A percentile compares a stretch with the other conserved stretches of the same genome.
Evolutionary conservation across 441 rosid species (phyloP).

Genomic region (Populus hybrid): DNA sequence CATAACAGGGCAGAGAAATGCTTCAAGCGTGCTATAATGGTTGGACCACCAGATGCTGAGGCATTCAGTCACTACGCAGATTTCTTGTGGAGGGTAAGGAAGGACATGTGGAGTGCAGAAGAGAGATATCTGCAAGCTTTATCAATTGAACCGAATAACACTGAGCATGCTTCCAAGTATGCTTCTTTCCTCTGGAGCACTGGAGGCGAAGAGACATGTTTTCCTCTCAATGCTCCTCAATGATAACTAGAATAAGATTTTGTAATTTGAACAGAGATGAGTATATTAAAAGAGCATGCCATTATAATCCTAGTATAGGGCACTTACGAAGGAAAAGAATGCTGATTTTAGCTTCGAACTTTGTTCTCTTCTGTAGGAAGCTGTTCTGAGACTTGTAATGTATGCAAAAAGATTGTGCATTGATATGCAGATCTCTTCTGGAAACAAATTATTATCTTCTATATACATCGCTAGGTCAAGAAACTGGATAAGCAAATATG

Average conservation of each 20-base stretch:
- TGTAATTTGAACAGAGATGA: neutral
- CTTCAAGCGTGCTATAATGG: constrained; percentile 61
- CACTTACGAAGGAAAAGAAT: neutral
- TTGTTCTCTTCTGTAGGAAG: neutral
- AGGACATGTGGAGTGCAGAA: constrained; percentile 73
- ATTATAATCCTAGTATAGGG: neutral
- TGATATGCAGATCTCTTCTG: neutral
- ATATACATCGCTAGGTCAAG: neutral
- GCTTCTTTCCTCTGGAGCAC: constrained; percentile 79
- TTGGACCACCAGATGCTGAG: constrained; percentile 61
- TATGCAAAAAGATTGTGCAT: neutral
- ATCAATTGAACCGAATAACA: constrained; percentile 46
- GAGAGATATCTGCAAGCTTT: constrained; percentile 65
- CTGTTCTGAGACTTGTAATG: neutral
- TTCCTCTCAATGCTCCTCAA: constrained; percentile 32
- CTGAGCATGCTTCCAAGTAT: constrained; percentile 54
- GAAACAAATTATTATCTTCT: neutral
- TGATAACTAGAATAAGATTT: constrained; percentile 6
- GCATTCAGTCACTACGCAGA: constrained; percentile 53
- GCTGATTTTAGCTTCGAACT: neutral
- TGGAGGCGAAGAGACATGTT: constrained; percentile 77
- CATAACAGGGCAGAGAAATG: constrained; percentile 67
- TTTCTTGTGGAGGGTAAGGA: constrained; percentile 69
- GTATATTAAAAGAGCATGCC: neutral
- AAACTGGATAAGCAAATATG: neutral